Base-by-base conservation (phyloP, 768 basidiomycete species). In the Leucocoprinus sp. region DNA sequence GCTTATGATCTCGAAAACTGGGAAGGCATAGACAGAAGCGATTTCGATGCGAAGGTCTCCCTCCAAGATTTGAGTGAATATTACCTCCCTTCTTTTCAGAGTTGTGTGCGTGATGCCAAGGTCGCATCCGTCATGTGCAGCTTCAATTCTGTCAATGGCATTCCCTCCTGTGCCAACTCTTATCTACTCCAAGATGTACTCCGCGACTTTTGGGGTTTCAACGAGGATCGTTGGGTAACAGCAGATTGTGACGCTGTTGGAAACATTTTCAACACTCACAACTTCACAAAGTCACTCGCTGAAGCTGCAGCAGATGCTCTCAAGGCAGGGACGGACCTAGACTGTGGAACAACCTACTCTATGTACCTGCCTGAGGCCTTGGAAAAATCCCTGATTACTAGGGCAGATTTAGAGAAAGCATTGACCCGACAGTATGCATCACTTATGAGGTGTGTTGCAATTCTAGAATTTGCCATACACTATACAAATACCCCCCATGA, bases 51-150 rank as follows among this genome's bases (percentile, higher is more conserved):
- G 2, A 50, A 68, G n/a, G 71, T 80, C 9, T 64, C 73, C 7
- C 57, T 63, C 5, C 78, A 79, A 48, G 78, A 80, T 47, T 57
- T 80, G 24, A 70, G 65, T 57, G 75, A 76, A 52, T 80, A 64
- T 53, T 78, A 78, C 57, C 61, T 73, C 5, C 75, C 71, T 0
- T 58, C 74, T 3, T 80, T 78, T 70, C 74, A 77, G 55, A 66
- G 61, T 39, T 78, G 77, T 54, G 76, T 76, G 12, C 65, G 76
- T 34, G 78, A 80, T 50, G 77, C 76, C 11, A 74, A 75, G 53
- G 77, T 75, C 28, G 73, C 66, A 2, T 72, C 72, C 14, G 64
- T 78, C 31, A 79, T 79, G 77, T 80, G 77, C 64, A 74, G 71
- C 50, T 80, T 78, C 54, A 80, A 79, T 49, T 70, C 76, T 6